phyloP scores from a whole-genome alignment of 345 rosid genomes.

The Tarenaya hassleriana region DNA sequence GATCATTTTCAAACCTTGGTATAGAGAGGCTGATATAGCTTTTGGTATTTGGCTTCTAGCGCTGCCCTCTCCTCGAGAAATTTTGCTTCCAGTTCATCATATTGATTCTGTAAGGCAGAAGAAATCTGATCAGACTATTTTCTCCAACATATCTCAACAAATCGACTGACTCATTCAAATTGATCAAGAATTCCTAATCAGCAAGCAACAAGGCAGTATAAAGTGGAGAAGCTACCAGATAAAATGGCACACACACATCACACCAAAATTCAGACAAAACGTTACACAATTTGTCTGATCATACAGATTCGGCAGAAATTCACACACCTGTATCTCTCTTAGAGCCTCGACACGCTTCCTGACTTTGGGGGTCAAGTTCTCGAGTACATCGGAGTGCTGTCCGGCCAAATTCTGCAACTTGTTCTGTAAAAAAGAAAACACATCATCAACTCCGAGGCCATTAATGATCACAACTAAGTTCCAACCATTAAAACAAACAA shows the following conservation, averaged over 20 bases:
- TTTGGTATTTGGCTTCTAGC: slow-evolving; percentile 77
- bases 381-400: slow-evolving; percentile 54
- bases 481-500: too few relatives aligned
- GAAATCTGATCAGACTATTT: neutral
- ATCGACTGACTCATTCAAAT: too few relatives aligned
- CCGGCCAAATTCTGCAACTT: slow-evolving; percentile 67
- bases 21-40: slow-evolving; percentile 70
- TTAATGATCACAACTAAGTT: too few relatives aligned
- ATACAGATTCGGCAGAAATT: neutral
- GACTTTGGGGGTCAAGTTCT: slow-evolving; percentile 51
- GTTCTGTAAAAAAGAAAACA: slow-evolving; percentile 46
- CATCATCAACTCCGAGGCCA: slow-evolving; percentile 1
- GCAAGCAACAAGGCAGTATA: too few relatives aligned
- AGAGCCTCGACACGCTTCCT: slow-evolving; percentile 78
- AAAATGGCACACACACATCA: too few relatives aligned
- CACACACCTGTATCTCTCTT: slow-evolving; percentile 65
- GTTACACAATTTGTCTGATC: too few relatives aligned
- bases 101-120: slow-evolving; percentile 46
- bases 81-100: slow-evolving; percentile 72
- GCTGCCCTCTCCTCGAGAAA: slow-evolving; percentile 82
- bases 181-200: neutral
- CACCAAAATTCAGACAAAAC: too few relatives aligned
- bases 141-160: too few relatives aligned
- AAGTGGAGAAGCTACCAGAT: too few relatives aligned
- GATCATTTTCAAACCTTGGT: slow-evolving; percentile 36